A percentile compares a stretch with the other conserved stretches of the same genome.
Evolutionary conservation across 1,139 yeast genomes (phyloP).

Genomic region (Arxiozyma telluris): DNA sequence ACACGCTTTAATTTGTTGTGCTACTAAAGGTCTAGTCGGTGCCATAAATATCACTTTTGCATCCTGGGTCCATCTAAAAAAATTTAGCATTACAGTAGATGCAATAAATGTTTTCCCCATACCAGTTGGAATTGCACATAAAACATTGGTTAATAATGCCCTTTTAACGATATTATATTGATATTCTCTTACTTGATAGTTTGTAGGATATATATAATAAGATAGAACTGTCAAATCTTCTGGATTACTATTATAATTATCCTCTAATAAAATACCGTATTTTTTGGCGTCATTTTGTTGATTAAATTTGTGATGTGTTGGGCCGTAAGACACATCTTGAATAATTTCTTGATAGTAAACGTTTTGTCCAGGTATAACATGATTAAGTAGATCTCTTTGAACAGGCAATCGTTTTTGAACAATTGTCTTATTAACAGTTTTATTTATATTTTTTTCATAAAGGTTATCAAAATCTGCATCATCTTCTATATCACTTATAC

Average conservation of each 20-base stretch:
- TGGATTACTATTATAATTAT: background rate
- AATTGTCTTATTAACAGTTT: conserved; percentile 27
- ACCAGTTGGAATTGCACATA: conserved; percentile 95
- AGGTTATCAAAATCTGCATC: conserved; percentile 31
- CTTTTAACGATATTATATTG: conserved; percentile 71
- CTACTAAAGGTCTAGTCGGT: conserved; percentile 94
- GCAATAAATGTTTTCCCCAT: conserved; percentile 96
- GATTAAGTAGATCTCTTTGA: conserved; percentile 32
- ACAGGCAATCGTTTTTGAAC: conserved; percentile 27
- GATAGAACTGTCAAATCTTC: conserved; percentile 18
- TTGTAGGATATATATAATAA: conserved; percentile 75
- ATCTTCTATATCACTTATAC: conserved; percentile 25
- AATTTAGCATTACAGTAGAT: conserved; percentile 86
- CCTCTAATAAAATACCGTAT: background rate
- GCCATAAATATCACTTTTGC: conserved; percentile 90
- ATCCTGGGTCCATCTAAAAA: conserved; percentile 68
- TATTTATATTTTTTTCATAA: conserved; percentile 29
- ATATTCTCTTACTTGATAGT: conserved; percentile 75
- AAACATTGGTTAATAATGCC: conserved; percentile 62
- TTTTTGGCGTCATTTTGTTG: conserved; percentile 18
- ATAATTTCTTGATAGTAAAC: conserved; percentile 32
- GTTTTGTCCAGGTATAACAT: conserved; percentile 26
- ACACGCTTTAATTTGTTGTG: conserved; percentile 94
- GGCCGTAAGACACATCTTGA: conserved; percentile 30
- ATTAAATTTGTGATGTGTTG: conserved; percentile 46